phyloP scores from a whole-genome alignment of 345 rosid genomes.

The Gossypium bickii region DNA sequence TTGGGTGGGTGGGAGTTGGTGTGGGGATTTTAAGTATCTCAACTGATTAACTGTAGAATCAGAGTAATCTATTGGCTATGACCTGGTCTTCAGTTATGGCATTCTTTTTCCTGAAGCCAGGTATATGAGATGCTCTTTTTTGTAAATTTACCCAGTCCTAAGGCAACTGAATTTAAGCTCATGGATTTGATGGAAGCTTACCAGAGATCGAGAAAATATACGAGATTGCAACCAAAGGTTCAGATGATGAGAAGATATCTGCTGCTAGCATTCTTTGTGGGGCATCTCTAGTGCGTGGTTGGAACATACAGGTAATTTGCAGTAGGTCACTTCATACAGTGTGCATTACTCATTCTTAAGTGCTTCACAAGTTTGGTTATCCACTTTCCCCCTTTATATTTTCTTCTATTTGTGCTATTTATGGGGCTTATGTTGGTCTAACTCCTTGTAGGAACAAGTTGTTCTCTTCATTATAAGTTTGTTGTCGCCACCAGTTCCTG shows the following conservation, averaged over 20 bases:
- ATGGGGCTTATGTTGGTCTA: constrained; percentile 16
- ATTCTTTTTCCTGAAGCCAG: constrained; percentile 62
- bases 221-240: constrained; percentile 81
- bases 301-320: constrained; percentile 79
- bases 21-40: not conserved
- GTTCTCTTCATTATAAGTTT: constrained; percentile 61
- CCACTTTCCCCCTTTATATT: not conserved
- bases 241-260: constrained; percentile 84
- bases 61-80: constrained; percentile 15
- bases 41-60: constrained; percentile 11
- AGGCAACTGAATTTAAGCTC: constrained; percentile 70
- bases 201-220: constrained; percentile 89
- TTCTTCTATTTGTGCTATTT: not conserved
- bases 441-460: constrained; percentile 68
- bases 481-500: constrained; percentile 72
- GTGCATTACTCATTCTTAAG: constrained; percentile 2
- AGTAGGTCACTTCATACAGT: not conserved
- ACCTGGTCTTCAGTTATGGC: constrained; percentile 39
- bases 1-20: not conserved
- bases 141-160: constrained; percentile 40
- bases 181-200: constrained; percentile 94
- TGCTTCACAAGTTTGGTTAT: constrained; percentile 15
- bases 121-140: constrained; percentile 58
- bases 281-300: constrained; percentile 92
- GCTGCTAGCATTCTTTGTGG: constrained; percentile 95